phyloP scores from a whole-genome alignment of 1,284 basidiomycete genomes.

The Afroboletus lepidellus region DNA sequence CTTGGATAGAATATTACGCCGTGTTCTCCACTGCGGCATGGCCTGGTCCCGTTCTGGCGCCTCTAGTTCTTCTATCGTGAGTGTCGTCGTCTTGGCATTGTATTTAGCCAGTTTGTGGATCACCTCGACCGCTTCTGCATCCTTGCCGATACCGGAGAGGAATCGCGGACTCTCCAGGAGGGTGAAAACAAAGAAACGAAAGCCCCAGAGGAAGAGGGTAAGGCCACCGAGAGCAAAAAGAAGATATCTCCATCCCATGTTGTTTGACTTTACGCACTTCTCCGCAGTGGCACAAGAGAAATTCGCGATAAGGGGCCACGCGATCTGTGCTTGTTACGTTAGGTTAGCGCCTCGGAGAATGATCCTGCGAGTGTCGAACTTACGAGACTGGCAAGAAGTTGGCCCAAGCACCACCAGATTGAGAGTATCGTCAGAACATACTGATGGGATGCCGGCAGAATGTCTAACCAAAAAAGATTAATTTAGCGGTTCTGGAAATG shows the following conservation, averaged over 20 bases:
- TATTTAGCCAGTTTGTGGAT: constrained; percentile 58
- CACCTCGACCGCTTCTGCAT: constrained; percentile 61
- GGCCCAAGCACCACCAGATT: constrained; percentile 71
- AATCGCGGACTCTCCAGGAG: constrained; percentile 64
- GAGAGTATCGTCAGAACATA: constrained; percentile 68
- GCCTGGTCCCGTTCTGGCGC: constrained; percentile 12
- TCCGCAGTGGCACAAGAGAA: constrained; percentile 41
- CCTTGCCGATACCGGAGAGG: constrained; percentile 59
- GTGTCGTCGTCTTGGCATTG: constrained; percentile 46
- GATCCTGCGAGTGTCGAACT: constrained; percentile 23
- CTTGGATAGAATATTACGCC: constrained; percentile 33
- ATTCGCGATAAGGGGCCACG: constrained; percentile 52
- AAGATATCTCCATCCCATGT: constrained; percentile 65
- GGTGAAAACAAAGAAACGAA: constrained; percentile 60
- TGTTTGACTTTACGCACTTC: constrained; percentile 39
- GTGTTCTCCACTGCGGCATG: background rate
- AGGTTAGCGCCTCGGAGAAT: background rate
- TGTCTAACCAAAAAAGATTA: constrained; percentile 43
- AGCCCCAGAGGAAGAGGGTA: constrained; percentile 52
- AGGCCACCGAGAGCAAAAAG: constrained; percentile 44
- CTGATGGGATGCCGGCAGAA: constrained; percentile 66
- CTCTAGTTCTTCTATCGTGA: constrained; percentile 44
- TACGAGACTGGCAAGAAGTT: constrained; percentile 62
- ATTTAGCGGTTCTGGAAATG: background rate
- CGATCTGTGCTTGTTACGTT: constrained; percentile 30